Evolutionary conservation across 2,329 filamentous ascomycete species (phyloP).

Genomic region (Ophiostoma himal-ulmi): DNA sequence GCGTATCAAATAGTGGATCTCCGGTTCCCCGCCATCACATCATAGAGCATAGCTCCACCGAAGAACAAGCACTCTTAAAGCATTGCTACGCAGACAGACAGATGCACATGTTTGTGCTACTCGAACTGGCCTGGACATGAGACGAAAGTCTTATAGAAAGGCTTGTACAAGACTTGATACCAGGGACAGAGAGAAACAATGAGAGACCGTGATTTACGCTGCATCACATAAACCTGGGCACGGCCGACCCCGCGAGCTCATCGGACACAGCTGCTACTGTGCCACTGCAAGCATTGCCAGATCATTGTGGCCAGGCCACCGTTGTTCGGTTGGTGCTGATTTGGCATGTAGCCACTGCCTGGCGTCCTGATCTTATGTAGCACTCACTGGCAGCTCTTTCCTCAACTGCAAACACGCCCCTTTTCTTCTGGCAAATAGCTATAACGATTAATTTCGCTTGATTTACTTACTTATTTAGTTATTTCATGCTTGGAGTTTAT

Average conservation of each 20-base stretch:
- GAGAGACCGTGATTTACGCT: not conserved
- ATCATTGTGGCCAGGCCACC: not conserved
- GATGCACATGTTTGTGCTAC: not conserved
- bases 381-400: not conserved
- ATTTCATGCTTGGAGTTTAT: not conserved
- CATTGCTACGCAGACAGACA: not conserved
- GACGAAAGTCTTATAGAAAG: not conserved
- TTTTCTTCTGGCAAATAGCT: not conserved
- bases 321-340: not conserved
- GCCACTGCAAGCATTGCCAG: not conserved
- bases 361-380: not conserved
- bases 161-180: not conserved
- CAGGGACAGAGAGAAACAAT: not conserved
- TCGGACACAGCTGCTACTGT: not conserved
- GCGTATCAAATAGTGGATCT: not conserved
- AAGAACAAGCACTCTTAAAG: not conserved
- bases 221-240: not conserved
- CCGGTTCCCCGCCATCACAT: slow-evolving; percentile 10
- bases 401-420: not conserved
- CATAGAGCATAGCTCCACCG: slow-evolving; percentile 3
- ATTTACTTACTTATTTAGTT: not conserved
- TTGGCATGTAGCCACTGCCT: not conserved
- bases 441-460: not conserved
- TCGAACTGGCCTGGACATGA: not conserved
- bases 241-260: slow-evolving; percentile 2